Percentiles rank a stretch among this genome's conserved stretches.
Evolutionary conservation across 306 rosid species (phyloP).

Genomic region (Carpinus viminea): DNA sequence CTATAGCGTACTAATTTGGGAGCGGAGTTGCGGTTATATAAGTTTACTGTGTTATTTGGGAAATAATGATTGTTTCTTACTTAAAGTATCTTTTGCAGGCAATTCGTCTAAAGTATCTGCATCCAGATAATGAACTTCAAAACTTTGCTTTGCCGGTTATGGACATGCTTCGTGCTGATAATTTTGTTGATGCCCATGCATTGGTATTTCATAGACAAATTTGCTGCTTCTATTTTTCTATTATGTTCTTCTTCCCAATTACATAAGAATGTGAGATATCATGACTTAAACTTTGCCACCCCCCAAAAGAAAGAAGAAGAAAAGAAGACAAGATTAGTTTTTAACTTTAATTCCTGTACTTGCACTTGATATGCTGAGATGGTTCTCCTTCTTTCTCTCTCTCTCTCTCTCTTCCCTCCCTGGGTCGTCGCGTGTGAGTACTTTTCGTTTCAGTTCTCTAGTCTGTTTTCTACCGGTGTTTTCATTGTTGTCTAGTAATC

Average conservation of each 20-base stretch:
- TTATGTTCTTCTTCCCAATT: constrained; percentile 7
- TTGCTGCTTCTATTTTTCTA: constrained; percentile 2
- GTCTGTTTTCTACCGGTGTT: too few relatives aligned
- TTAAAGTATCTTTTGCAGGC: constrained; percentile 59
- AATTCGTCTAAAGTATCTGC: constrained; percentile 74
- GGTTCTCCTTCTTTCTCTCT: too few relatives aligned
- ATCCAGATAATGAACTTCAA: constrained; percentile 89
- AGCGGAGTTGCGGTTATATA: neutral
- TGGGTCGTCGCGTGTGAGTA: too few relatives aligned
- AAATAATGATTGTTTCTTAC: constrained; percentile 24
- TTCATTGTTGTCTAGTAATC: too few relatives aligned
- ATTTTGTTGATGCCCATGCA: constrained; percentile 77
- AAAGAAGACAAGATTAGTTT: too few relatives aligned
- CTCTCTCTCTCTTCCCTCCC: too few relatives aligned
- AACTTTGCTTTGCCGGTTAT: constrained; percentile 71
- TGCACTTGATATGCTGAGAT: too few relatives aligned
- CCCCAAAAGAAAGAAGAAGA: neutral
- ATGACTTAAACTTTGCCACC: neutral
- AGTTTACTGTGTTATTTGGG: constrained; percentile 8
- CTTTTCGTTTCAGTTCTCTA: too few relatives aligned
- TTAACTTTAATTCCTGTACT: too few relatives aligned
- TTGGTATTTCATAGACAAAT: constrained; percentile 53
- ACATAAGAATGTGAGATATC: neutral
- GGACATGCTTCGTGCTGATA: constrained; percentile 78
- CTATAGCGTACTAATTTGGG: neutral